Conservation (phyloP, 768 basidiomycete genomes). For the Mycena rebaudengoi region DNA sequence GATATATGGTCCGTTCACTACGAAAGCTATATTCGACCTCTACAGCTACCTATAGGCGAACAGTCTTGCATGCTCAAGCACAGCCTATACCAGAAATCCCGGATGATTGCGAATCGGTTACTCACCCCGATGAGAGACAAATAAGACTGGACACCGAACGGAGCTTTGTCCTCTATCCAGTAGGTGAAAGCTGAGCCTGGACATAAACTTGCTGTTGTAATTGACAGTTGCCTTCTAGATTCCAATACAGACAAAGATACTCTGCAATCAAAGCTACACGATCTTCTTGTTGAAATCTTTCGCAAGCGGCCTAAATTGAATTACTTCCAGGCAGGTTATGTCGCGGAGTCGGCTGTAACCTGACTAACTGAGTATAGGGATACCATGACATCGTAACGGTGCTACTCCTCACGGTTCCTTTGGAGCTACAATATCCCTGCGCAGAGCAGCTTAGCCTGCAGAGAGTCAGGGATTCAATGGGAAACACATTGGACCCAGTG, state of each 20-base stretch:
- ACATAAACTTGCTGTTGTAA: not conserved
- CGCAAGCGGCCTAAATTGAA: constrained; percentile 74
- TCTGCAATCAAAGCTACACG: constrained; percentile 73
- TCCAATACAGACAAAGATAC: constrained; percentile 52
- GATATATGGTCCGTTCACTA: constrained; percentile 61
- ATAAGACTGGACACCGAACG: constrained; percentile 90
- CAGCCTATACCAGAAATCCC: constrained; percentile 21
- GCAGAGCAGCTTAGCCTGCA: constrained; percentile 81
- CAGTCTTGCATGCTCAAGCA: constrained; percentile 37
- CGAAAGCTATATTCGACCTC: constrained; percentile 2
- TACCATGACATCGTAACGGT: constrained; percentile 95
- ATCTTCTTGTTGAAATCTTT: constrained; percentile 78
- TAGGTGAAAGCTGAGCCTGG: constrained; percentile 61
- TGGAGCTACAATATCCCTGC: constrained; percentile 61
- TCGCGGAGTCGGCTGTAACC: not conserved
- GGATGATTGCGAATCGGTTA: constrained; percentile 4
- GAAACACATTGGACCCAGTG: constrained; percentile 81
- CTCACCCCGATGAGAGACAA: constrained; percentile 86
- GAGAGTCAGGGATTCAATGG: constrained; percentile 89
- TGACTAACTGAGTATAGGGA: constrained; percentile 58
- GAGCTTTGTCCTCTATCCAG: constrained; percentile 93
- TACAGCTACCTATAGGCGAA: constrained; percentile 21
- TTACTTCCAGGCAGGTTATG: constrained; percentile 78
- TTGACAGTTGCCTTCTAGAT: constrained; percentile 17
- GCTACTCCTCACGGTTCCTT: constrained; percentile 76